Percentiles rank a stretch among this genome's conserved stretches.
Evolutionary conservation across 345 rosid genomes (phyloP).

Genomic region (Dipteronia sinensis): DNA sequence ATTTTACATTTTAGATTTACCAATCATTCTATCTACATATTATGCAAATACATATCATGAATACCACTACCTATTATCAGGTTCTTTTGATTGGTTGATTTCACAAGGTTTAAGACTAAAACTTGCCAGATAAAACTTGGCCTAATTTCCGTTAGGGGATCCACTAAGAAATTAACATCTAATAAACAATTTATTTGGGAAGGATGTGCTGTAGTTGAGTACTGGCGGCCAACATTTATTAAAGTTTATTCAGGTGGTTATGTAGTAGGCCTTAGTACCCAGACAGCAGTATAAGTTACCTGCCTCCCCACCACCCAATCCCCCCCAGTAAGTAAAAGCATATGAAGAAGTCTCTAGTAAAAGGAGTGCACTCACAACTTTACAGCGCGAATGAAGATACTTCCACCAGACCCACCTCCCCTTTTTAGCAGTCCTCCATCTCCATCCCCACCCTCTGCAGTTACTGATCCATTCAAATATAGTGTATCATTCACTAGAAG

Average conservation of each 20-base stretch:
- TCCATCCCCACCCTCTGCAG: slow-evolving; percentile 84
- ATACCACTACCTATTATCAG: neutral
- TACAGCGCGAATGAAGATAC: slow-evolving; percentile 58
- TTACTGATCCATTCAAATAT: slow-evolving; percentile 76
- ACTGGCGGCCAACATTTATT: neutral
- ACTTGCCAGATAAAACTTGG: neutral
- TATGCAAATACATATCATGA: neutral
- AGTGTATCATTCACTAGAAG: slow-evolving; percentile 60
- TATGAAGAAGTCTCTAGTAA: neutral
- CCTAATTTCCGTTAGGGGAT: neutral
- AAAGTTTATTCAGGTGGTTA: slow-evolving; percentile 9
- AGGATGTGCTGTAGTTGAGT: neutral
- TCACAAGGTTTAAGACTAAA: neutral
- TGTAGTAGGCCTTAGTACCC: slow-evolving; percentile 2
- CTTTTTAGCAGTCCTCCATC: slow-evolving; percentile 43
- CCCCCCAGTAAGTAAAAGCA: neutral
- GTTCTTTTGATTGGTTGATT: neutral
- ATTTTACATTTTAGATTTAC: too few species aligned
- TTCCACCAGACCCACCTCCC: slow-evolving; percentile 99
- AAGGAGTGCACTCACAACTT: slow-evolving; percentile 69
- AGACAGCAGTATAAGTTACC: neutral
- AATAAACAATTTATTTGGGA: neutral
- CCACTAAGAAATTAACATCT: neutral
- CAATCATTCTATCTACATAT: too few species aligned
- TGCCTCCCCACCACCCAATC: too few species aligned